Conservation (phyloP, 2,329 filamentous ascomycete species). For the Scedosporium minutisporum region DNA sequence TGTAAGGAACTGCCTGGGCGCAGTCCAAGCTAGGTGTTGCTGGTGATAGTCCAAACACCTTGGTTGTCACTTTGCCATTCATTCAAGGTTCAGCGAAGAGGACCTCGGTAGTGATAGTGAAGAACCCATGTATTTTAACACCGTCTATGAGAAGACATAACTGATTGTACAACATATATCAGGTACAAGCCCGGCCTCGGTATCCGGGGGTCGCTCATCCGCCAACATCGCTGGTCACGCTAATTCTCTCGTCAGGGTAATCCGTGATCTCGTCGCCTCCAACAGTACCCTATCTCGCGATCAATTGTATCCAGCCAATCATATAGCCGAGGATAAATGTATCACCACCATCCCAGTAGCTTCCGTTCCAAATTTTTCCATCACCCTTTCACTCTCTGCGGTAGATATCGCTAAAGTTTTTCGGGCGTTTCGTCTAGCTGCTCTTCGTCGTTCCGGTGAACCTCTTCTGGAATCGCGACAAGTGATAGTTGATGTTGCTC, state of each 20-base stretch:
- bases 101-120: neutral
- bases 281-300: too few species aligned
- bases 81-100: neutral
- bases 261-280: too few species aligned
- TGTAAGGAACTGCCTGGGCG: too few species aligned
- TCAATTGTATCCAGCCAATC: too few species aligned
- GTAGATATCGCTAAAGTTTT: too few species aligned
- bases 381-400: too few species aligned
- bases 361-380: too few species aligned
- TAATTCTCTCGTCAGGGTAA: neutral
- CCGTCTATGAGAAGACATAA: neutral
- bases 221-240: neutral
- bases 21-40: too few species aligned
- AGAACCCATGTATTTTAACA: neutral
- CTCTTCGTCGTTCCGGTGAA: conserved; percentile 42
- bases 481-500: conserved; percentile 88
- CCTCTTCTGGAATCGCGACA: conserved; percentile 65
- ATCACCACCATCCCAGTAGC: too few species aligned
- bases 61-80: neutral
- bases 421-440: conserved; percentile 15
- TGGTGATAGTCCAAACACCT: too few species aligned
- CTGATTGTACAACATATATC: neutral
- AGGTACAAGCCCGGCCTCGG: neutral
- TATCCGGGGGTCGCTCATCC: neutral
- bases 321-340: too few species aligned